Conservation (phyloP, 2,329 filamentous ascomycete species). For the Penicillium janthinellum region DNA sequence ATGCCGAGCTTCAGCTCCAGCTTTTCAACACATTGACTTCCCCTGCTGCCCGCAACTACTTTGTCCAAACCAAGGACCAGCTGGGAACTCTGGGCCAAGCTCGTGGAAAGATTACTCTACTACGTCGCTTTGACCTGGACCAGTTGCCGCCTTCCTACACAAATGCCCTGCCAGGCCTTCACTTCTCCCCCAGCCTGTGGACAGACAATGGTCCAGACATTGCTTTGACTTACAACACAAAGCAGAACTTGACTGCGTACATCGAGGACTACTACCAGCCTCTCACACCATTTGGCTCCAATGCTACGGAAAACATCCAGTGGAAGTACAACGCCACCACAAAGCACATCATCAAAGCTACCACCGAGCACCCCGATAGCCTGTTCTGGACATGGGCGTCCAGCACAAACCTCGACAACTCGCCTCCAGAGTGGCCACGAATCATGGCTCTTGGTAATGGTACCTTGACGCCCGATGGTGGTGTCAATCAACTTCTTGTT, state of each 20-base stretch:
- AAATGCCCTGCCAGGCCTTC: conserved; percentile 48
- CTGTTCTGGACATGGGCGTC: conserved; percentile 55
- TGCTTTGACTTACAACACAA: conserved; percentile 46
- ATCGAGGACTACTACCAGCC: conserved; percentile 56
- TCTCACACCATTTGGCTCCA: conserved; percentile 31
- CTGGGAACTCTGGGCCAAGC: conserved; percentile 41
- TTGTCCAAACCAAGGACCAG: conserved; percentile 41
- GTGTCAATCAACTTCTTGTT: conserved; percentile 50
- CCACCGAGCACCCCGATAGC: conserved; percentile 34
- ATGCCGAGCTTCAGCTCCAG: conserved; percentile 40
- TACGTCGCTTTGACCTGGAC: conserved; percentile 52
- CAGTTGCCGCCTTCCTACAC: conserved; percentile 39
- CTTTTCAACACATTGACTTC: conserved; percentile 46
- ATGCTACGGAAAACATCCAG: conserved; percentile 43
- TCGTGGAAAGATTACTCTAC: conserved; percentile 45
- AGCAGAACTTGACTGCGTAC: conserved; percentile 44
- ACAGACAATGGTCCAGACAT: conserved; percentile 47
- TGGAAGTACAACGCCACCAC: conserved; percentile 50
- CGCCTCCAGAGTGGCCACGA: conserved; percentile 45
- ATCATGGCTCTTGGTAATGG: conserved; percentile 52
- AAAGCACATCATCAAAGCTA: conserved; percentile 45
- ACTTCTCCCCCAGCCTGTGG: conserved; percentile 50
- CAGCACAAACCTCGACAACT: conserved; percentile 45
- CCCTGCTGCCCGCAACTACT: conserved; percentile 42
- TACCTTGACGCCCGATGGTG: conserved; percentile 41